Evolutionary conservation across 2,329 filamentous ascomycete species (phyloP).

Genomic region (Fusarium caatingaense): DNA sequence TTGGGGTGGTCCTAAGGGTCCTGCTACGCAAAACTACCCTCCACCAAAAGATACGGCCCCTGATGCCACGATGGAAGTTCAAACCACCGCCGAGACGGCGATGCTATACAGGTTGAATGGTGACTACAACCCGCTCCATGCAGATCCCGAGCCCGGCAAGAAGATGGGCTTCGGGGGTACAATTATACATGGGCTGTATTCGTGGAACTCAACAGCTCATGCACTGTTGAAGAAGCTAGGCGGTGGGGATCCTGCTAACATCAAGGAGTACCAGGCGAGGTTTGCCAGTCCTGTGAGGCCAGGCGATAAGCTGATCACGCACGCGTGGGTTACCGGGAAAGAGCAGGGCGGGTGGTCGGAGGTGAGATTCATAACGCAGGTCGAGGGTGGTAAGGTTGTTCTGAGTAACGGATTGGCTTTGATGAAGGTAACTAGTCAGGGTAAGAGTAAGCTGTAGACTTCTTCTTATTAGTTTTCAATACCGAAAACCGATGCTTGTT

Average conservation of each 20-base stretch:
- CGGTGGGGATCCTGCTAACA: constrained; percentile 52
- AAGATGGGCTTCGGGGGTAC: constrained; percentile 58
- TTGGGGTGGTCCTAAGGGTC: constrained; percentile 57
- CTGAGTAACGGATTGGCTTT: constrained; percentile 16
- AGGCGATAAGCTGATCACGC: constrained; percentile 57
- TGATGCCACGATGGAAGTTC: constrained; percentile 52
- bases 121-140: constrained; percentile 62
- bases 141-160: constrained; percentile 55
- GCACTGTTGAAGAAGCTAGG: constrained; percentile 56
- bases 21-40: constrained; percentile 47
- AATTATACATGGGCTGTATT: constrained; percentile 60
- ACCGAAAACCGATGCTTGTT: background rate
- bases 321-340: constrained; percentile 54
- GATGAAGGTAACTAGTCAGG: background rate
- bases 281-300: constrained; percentile 61
- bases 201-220: constrained; percentile 61
- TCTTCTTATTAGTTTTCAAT: background rate
- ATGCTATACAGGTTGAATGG: constrained; percentile 59
- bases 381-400: constrained; percentile 8
- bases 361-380: constrained; percentile 12
- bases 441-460: constrained; percentile 2
- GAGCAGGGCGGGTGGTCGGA: background rate
- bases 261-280: constrained; percentile 57
- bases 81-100: constrained; percentile 54
- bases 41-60: constrained; percentile 50